Percentiles rank a stretch among this genome's conserved stretches.
These are phyloP conservation scores for Massariosphaeria phaeospora DNA, from an alignment of 495 filamentous ascomycete species.

Conservation along the genomic window DNA sequence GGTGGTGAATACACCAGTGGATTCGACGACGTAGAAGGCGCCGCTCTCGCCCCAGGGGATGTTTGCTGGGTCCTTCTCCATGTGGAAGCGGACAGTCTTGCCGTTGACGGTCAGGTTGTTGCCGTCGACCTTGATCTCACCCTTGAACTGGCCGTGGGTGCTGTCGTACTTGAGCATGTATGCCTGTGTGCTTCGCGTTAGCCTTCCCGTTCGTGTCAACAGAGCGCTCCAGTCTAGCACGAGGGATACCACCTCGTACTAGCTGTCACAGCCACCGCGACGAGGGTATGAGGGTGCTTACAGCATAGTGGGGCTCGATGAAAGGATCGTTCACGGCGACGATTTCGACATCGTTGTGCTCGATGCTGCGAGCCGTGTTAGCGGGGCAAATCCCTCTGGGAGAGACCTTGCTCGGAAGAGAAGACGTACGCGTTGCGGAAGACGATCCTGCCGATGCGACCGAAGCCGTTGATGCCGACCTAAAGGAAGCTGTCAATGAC, in stretches of 20 bases:
- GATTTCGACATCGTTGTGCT: constrained; percentile 78
- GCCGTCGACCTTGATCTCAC: constrained; percentile 67
- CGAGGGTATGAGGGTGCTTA: constrained; percentile 50
- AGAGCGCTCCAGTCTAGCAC: constrained; percentile 12
- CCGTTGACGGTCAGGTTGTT: constrained; percentile 83
- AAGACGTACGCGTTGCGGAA: constrained; percentile 72
- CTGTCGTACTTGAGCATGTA: constrained; percentile 99
- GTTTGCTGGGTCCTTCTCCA: constrained; percentile 79
- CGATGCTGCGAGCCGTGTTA: constrained; percentile 55
- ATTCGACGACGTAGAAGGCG: constrained; percentile 94
- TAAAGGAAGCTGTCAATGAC: constrained; percentile 38
- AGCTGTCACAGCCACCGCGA: background rate
- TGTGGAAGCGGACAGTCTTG: constrained; percentile 95
- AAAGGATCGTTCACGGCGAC: constrained; percentile 99
- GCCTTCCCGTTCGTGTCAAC: constrained; percentile 8
- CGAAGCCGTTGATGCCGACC: constrained; percentile 99
- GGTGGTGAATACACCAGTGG: constrained; percentile 99
- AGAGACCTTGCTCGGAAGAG: constrained; percentile 18
- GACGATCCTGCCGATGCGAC: constrained; percentile 97
- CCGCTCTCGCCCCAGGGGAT: constrained; percentile 91
- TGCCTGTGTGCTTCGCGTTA: constrained; percentile 65
- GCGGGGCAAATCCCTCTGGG: constrained; percentile 15
- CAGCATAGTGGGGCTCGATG: constrained; percentile 96
- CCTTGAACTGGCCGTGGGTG: constrained; percentile 95
- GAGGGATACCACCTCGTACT: background rate